Conservation (phyloP, 768 basidiomycete species). For the Daedalea quercina region DNA sequence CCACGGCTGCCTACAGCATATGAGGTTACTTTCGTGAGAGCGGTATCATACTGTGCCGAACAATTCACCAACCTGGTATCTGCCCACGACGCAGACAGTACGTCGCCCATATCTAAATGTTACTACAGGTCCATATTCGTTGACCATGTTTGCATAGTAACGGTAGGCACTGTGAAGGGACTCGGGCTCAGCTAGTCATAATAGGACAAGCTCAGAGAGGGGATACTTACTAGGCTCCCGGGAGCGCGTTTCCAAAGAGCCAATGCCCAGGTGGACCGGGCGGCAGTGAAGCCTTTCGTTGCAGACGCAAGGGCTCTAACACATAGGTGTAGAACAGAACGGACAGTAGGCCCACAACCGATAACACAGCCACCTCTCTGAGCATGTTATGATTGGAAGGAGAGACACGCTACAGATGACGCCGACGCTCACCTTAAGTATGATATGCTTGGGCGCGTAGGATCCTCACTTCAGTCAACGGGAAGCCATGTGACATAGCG, state of each 20-base stretch:
- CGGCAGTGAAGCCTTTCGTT: constrained; percentile 3
- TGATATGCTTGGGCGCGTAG: no score
- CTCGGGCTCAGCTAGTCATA: background rate
- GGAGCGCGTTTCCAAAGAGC: constrained; percentile 12
- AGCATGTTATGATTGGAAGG: background rate
- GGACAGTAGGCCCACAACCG: background rate
- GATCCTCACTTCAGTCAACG: no score
- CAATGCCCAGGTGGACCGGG: constrained; percentile 17
- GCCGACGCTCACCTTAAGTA: background rate
- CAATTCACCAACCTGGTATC: constrained; percentile 18
- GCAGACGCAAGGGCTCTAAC: background rate
- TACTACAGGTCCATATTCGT: constrained; percentile 56
- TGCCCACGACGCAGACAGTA: constrained; percentile 38
- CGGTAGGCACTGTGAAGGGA: background rate
- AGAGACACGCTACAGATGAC: background rate
- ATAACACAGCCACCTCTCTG: background rate
- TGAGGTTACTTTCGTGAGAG: background rate
- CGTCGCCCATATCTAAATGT: constrained; percentile 45
- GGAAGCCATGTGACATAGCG: no score
- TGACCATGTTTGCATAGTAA: constrained; percentile 43
- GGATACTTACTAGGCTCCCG: constrained; percentile 4
- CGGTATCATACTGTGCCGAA: background rate
- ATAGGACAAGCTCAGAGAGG: background rate
- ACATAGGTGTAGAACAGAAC: background rate
- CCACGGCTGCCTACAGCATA: constrained; percentile 24